Evolutionary conservation across 2,329 filamentous ascomycete species (phyloP), one percentile per base, ranked within the genome.

Genomic region (Phyllosticta citriasiana): DNA sequence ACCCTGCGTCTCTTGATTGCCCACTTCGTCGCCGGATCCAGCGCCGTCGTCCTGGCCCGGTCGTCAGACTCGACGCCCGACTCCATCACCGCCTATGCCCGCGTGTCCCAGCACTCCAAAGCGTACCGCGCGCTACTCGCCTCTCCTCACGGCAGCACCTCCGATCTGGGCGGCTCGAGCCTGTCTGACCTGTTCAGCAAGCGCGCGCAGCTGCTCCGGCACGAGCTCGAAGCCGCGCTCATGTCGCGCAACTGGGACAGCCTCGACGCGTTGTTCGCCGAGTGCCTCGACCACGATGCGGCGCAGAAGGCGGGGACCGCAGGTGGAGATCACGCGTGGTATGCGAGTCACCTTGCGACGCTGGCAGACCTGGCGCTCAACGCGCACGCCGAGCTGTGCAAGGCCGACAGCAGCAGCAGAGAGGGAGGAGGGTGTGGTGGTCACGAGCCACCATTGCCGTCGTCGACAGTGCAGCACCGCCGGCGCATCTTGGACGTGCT

Each of bases 211-310:
- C 74, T 96, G 19, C 76, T 90, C 7, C 84, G 88, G 0, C 89
- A 92, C 65, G 88, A 94, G 65, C 88, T 96, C 63, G 91, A 96
- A 75, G 87, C 85, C 2, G 84, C 87, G 0, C 75, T 88, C 50
- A 79, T 78, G 33, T 76, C 94, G 4, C 82, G 84, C 63, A 78
- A 81, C 22, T 94, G 87, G 87, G 82, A 88, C 53, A 79, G 83
- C 47, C 75, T 95, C 1, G 76, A 79, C 4, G 72, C 76, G 16
- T 82, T 91, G 7, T 80, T 94, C 24, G 74, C 80, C 19, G 74
- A 69, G 66, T 62, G 56, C 10, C 55, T 58, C 52, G 56, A 62
- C 33, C 24, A 50, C 33, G 53, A 33, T 1, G 24, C 53, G 53
- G 27, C 10, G n/a, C 24, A 33, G 12, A 33, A 22, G 26, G 40